Evolutionary conservation across 306 rosid genomes (phyloP), one percentile per base, ranked within the genome.

Genomic region (Fragaria iinumae): DNA sequence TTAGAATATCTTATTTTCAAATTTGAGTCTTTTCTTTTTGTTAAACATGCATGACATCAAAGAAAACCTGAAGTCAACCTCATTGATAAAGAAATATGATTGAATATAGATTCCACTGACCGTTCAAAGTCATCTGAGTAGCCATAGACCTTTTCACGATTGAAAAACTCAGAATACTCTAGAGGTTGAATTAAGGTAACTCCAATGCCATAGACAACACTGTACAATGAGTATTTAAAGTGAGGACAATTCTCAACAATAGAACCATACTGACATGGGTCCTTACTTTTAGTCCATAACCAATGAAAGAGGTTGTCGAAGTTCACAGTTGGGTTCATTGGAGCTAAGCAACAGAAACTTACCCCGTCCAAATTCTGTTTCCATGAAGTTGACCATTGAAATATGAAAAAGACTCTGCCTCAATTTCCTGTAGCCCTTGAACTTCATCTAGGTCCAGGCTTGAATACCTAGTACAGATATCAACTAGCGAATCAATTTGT

Each of bases 61-160:
- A 47, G 14, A 69, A n/a, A 32, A 3, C 20, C 55, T 16, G 73
- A 41, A 59, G 16, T 38, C 52, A 43, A 43, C 34, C n/a, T 14
- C 27, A 56, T 18, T 16, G 3, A 21, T 47, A 0, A 56, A 41
- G 44, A 39, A 49, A 43, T 43, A 21, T 21, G 64, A 67, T 70
- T n/a, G n/a, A 41, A 11, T 75, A 72, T 45, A 64, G 14, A 60
- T 63, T 63, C 32, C 63, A 84, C 92, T 69, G 34, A 88, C 98
- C 98, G 84, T 88, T 93, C 96, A 81, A 93, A 93, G 87, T 93
- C 98, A 80, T 93, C 98, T 20, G 98, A 75, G 72, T 90, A 93
- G 79, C 93, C 98, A 83, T 85, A 81, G 76, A 84, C 81, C 91
- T 71, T 87, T 81, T 91, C 96, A n/a, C 92, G 97, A 72, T 56